A percentile compares a stretch with the other conserved stretches of the same genome.
phyloP scores from a whole-genome alignment of 805 yeast species.

The Alloascoidea hylecoeti region DNA sequence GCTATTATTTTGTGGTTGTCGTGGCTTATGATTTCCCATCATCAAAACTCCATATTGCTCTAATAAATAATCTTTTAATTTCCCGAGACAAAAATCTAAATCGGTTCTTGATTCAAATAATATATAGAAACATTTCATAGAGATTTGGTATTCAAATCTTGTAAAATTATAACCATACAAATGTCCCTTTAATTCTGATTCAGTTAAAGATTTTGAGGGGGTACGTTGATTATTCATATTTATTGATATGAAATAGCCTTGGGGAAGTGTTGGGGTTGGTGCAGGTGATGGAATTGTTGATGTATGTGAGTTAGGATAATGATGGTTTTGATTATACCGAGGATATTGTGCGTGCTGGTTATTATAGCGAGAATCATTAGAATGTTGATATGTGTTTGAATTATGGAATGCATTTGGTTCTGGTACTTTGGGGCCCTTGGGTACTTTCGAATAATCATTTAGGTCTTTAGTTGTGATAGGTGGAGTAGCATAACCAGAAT shows the following conservation, averaged over 20 bases:
- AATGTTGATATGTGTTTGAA: no score
- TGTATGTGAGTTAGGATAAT: not conserved
- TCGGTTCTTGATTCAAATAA: not conserved
- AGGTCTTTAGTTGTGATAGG: no score
- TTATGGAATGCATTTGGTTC: not conserved
- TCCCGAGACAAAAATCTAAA: not conserved
- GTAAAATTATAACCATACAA: not conserved
- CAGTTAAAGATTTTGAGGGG: not conserved
- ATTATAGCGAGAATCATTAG: no score
- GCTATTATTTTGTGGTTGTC: no score
- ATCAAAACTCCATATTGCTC: not conserved
- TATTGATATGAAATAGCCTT: no score
- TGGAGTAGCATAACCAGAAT: no score
- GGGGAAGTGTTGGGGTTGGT: no score
- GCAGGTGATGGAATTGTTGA: no score
- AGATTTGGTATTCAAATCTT: not conserved
- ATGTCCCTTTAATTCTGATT: not conserved
- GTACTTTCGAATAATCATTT: not conserved
- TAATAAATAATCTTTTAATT: not conserved
- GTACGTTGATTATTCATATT: no score
- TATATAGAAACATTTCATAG: not conserved
- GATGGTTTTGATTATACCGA: not conserved
- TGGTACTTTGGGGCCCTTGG: conserved; percentile 1
- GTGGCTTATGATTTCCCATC: not conserved
- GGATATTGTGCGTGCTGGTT: no score